A percentile compares a stretch with the other conserved stretches of the same genome.
Evolutionary conservation across 495 filamentous ascomycete species (phyloP).

Genomic region (Trichocladium antarcticum): DNA sequence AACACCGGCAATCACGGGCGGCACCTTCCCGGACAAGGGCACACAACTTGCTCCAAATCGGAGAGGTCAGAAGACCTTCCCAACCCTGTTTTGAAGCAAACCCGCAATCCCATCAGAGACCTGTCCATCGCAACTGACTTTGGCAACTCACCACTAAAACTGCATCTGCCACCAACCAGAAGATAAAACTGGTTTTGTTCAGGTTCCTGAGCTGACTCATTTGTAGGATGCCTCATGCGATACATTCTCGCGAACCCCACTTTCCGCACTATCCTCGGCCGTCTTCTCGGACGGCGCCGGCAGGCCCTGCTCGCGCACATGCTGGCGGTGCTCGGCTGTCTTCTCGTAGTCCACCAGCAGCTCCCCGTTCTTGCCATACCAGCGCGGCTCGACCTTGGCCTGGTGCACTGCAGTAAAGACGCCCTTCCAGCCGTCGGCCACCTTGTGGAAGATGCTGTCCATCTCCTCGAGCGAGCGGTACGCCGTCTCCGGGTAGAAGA

Average conservation of each 20-base stretch:
- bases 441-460: conserved; percentile 69
- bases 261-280: neutral
- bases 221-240: neutral
- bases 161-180: no score
- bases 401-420: conserved; percentile 61
- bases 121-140: no score
- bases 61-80: no score
- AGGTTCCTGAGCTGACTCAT: no score
- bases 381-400: conserved; percentile 45
- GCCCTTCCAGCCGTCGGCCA: conserved; percentile 47
- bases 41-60: no score
- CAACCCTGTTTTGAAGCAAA: no score
- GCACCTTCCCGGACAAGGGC: no score
- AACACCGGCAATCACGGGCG: no score
- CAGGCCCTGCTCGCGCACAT: neutral
- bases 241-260: neutral
- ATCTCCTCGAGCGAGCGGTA: conserved; percentile 65
- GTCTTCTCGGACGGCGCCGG: neutral
- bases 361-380: conserved; percentile 5
- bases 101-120: no score
- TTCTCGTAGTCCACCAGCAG: conserved; percentile 2
- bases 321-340: neutral
- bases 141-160: no score
- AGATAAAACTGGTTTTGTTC: no score
- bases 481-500: conserved; percentile 67